phyloP scores from a whole-genome alignment of 768 basidiomycete genomes.

The Mycena rosella region DNA sequence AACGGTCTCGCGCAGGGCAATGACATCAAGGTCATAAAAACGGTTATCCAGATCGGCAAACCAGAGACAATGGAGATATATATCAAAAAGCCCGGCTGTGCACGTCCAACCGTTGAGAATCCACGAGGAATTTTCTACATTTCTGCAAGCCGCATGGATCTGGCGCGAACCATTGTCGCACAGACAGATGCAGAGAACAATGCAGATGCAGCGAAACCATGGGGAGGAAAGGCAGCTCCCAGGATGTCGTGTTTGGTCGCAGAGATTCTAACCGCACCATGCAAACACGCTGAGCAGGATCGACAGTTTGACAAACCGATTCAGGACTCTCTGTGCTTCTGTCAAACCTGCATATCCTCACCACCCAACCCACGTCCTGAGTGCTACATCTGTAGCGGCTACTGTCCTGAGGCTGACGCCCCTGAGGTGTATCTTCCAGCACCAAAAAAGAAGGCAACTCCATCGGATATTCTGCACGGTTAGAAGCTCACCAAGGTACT shows the following conservation, averaged over 20 bases:
- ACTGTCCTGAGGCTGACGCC: background rate
- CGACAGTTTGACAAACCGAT: background rate
- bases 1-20: conserved; percentile 7
- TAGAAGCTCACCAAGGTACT: conserved; percentile 12
- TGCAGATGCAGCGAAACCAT: background rate
- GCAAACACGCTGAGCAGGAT: conserved; percentile 10
- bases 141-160: background rate
- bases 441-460: background rate
- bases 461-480: background rate
- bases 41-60: conserved; percentile 10
- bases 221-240: background rate
- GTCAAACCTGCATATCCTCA: background rate
- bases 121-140: conserved; percentile 8
- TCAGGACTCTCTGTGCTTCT: background rate
- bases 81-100: conserved; percentile 1
- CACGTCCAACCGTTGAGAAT: background rate
- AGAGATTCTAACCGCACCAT: conserved; percentile 6
- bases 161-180: background rate
- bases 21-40: conserved; percentile 5
- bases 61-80: conserved; percentile 12
- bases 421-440: conserved; percentile 1
- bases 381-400: conserved; percentile 2
- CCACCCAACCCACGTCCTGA: background rate
- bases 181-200: conserved; percentile 14
- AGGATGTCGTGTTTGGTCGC: conserved; percentile 6